phyloP scores from a whole-genome alignment of 1,284 basidiomycete genomes.

The Irpex sp. region DNA sequence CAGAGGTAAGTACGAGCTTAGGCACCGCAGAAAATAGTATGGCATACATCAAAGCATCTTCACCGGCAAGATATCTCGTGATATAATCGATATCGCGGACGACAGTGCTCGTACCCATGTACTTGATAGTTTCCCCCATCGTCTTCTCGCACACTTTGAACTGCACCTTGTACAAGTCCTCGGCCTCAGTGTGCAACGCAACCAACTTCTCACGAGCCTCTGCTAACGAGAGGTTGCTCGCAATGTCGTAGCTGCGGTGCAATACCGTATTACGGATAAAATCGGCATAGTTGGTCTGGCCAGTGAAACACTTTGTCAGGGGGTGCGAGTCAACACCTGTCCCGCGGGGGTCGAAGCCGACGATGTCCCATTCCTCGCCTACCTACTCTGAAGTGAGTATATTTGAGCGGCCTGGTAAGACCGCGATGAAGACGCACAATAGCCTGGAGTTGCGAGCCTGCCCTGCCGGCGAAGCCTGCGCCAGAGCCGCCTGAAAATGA shows the following conservation, averaged over 20 bases:
- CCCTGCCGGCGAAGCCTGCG: conserved; percentile 13
- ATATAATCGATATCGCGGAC: conserved; percentile 42
- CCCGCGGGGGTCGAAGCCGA: conserved; percentile 42
- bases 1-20: too few species aligned
- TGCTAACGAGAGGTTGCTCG: conserved; percentile 25
- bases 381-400: conserved; percentile 14
- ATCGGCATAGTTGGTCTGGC: conserved; percentile 21
- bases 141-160: conserved; percentile 32
- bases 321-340: conserved; percentile 34
- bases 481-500: conserved; percentile 12
- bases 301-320: conserved; percentile 32
- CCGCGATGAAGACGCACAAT: conserved; percentile 11
- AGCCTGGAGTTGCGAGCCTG: conserved; percentile 12
- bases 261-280: conserved; percentile 36
- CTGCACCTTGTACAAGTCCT: conserved; percentile 33
- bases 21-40: neutral
- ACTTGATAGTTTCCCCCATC: conserved; percentile 37
- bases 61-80: conserved; percentile 34
- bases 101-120: conserved; percentile 42
- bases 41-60: conserved; percentile 36
- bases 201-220: conserved; percentile 27
- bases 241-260: conserved; percentile 32
- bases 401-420: neutral
- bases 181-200: conserved; percentile 30
- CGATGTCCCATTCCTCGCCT: conserved; percentile 34